Evolutionary conservation across 768 basidiomycete genomes (phyloP).

Genomic region (Tylopilus sp.): DNA sequence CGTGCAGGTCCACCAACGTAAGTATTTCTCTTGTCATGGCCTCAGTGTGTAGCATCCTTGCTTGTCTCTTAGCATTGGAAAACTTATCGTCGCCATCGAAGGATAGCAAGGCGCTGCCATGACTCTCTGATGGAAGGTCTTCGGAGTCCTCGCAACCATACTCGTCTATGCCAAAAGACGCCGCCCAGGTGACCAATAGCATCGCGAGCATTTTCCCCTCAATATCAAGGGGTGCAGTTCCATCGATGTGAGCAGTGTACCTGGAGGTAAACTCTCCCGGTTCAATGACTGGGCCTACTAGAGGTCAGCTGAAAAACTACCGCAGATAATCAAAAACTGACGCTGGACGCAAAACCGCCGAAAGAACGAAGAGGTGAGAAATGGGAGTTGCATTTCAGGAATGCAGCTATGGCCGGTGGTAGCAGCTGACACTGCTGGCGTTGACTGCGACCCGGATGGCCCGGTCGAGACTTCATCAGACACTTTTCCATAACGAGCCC

Average conservation of each 20-base stretch:
- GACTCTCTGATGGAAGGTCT: slow-evolving; percentile 1
- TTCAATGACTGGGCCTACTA: slow-evolving; percentile 80
- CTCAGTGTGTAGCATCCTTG: slow-evolving; percentile 54
- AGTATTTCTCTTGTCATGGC: slow-evolving; percentile 75
- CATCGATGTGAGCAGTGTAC: slow-evolving; percentile 63
- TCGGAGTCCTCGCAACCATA: slow-evolving; percentile 49
- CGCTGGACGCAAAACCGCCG: slow-evolving; percentile 81
- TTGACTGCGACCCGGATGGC: slow-evolving; percentile 21
- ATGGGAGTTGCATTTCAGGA: slow-evolving; percentile 70
- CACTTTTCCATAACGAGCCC: slow-evolving; percentile 78
- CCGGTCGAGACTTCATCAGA: slow-evolving; percentile 36
- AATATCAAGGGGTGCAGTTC: slow-evolving; percentile 57
- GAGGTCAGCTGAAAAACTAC: slow-evolving; percentile 3
- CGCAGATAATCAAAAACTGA: slow-evolving; percentile 35
- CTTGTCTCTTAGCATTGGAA: slow-evolving; percentile 36
- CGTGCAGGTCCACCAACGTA: slow-evolving; percentile 74
- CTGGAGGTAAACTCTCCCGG: slow-evolving; percentile 74
- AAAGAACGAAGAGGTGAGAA: slow-evolving; percentile 86
- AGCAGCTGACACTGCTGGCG: slow-evolving; percentile 6
- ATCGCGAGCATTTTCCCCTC: slow-evolving; percentile 77
- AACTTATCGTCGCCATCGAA: slow-evolving; percentile 27
- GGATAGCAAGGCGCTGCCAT: slow-evolving; percentile 4
- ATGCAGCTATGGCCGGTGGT: slow-evolving; percentile 40
- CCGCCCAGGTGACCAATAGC: slow-evolving; percentile 84
- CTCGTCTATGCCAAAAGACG: slow-evolving; percentile 85